phyloP scores from a whole-genome alignment of 345 rosid genomes.

The Eucalyptus cladocalyx region DNA sequence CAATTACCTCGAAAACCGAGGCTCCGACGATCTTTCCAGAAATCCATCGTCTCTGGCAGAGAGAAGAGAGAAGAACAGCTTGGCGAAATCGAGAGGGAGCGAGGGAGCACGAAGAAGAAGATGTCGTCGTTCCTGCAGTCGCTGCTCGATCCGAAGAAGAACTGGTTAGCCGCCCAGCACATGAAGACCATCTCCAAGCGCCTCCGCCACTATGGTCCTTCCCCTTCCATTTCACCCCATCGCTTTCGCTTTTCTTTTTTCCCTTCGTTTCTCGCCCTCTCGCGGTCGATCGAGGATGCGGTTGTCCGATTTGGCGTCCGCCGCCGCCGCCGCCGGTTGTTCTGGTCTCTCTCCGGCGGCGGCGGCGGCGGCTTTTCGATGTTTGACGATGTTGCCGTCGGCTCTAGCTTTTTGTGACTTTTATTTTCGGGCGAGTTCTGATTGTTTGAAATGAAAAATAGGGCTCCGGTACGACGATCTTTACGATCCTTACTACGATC shows the following conservation, averaged over 20 bases:
- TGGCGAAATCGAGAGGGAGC: neutral
- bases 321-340: neutral
- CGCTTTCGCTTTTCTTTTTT: neutral
- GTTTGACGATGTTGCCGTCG: neutral
- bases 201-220: conserved; percentile 56
- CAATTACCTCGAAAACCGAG: no score
- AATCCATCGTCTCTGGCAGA: neutral
- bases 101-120: neutral
- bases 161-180: conserved; percentile 61
- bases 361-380: neutral
- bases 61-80: neutral
- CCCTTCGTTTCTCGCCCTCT: neutral
- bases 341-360: neutral
- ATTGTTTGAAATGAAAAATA: neutral
- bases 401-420: neutral
- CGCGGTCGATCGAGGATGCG: neutral
- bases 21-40: neutral
- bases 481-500: conserved; percentile 67
- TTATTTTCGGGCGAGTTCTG: neutral
- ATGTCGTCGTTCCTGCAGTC: conserved; percentile 41
- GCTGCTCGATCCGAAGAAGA: conserved; percentile 60
- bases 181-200: conserved; percentile 59
- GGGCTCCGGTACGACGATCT: conserved; percentile 93
- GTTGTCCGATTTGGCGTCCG: neutral
- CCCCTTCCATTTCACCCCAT: neutral